Conservation (phyloP, 2,329 filamentous ascomycete species). For the Knufia petricola region DNA sequence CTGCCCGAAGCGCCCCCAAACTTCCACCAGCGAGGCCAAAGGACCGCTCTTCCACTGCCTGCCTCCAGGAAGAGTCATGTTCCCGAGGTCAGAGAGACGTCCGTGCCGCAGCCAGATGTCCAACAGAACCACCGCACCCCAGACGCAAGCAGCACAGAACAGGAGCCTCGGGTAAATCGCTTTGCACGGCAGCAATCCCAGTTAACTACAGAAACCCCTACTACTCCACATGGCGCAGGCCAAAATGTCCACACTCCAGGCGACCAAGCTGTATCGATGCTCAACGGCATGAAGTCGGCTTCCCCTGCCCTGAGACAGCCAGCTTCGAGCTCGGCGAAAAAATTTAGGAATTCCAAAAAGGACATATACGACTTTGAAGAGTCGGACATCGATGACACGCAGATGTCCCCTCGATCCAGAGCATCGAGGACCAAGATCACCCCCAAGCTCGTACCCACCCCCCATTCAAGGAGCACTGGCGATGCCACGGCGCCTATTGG, state of each 20-base stretch:
- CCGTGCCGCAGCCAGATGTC: neutral
- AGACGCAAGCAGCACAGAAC: neutral
- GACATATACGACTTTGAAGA: slow-evolving; percentile 17
- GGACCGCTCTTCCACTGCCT: neutral
- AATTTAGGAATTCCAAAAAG: slow-evolving; percentile 14
- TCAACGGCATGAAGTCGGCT: slow-evolving; percentile 8
- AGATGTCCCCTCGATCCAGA: slow-evolving; percentile 21
- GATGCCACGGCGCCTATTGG: slow-evolving; percentile 4
- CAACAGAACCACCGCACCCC: slow-evolving; percentile 10
- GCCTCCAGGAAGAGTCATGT: neutral
- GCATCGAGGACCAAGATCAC: slow-evolving; percentile 3
- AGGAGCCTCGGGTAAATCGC: neutral
- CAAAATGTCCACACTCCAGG: neutral
- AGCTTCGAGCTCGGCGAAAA: slow-evolving; percentile 13
- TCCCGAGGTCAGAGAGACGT: neutral
- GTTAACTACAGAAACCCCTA: slow-evolving; percentile 2
- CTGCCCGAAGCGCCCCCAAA: slow-evolving; percentile 12
- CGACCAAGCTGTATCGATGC: slow-evolving; percentile 1
- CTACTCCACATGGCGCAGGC: slow-evolving; percentile 2
- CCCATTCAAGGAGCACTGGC: slow-evolving; percentile 10
- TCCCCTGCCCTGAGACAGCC: slow-evolving; percentile 3
- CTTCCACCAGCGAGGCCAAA: slow-evolving; percentile 1
- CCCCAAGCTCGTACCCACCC: slow-evolving; percentile 10
- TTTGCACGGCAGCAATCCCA: neutral
- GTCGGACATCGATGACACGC: slow-evolving; percentile 23